A percentile compares a stretch with the other conserved stretches of the same genome.
Conservation (phyloP, 768 basidiomycete genomes). For the Lenzites betulinus region DNA sequence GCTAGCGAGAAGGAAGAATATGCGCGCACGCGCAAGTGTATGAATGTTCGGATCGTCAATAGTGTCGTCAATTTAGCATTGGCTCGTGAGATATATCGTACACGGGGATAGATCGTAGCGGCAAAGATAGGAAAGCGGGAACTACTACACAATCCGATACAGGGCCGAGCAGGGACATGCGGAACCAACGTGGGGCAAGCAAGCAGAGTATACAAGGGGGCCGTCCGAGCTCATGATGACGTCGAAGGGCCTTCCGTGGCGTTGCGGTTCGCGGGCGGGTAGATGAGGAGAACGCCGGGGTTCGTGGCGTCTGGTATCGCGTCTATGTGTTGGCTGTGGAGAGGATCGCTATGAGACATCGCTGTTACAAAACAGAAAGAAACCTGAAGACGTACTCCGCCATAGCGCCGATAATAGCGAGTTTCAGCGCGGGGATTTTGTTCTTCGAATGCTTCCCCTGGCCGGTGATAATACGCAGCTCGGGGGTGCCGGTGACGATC, state of each 20-base stretch:
- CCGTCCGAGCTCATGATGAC: background rate
- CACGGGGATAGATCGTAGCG: slow-evolving; percentile 2
- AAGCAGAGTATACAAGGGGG: background rate
- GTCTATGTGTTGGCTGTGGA: slow-evolving; percentile 30
- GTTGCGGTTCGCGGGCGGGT: slow-evolving; percentile 22
- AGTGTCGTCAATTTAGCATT: slow-evolving; percentile 5
- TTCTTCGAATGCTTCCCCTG: slow-evolving; percentile 35
- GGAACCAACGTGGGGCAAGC: background rate
- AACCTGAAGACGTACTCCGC: slow-evolving; percentile 28
- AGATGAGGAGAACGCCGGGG: slow-evolving; percentile 33
- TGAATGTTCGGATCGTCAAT: background rate
- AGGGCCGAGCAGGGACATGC: slow-evolving; percentile 10
- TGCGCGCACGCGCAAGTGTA: no score
- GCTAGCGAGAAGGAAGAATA: background rate
- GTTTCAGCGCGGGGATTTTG: slow-evolving; percentile 35
- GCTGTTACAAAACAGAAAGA: background rate
- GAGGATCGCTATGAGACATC: background rate
- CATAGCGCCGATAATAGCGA: slow-evolving; percentile 33
- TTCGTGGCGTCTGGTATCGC: slow-evolving; percentile 30
- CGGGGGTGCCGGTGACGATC: slow-evolving; percentile 29
- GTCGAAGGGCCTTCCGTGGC: slow-evolving; percentile 10
- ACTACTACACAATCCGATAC: slow-evolving; percentile 21
- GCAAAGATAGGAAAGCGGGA: background rate
- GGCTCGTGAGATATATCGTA: slow-evolving; percentile 17
- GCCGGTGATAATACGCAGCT: slow-evolving; percentile 38